Conservation (phyloP, 306 rosid genomes). For the Adenanthera pavonina region DNA sequence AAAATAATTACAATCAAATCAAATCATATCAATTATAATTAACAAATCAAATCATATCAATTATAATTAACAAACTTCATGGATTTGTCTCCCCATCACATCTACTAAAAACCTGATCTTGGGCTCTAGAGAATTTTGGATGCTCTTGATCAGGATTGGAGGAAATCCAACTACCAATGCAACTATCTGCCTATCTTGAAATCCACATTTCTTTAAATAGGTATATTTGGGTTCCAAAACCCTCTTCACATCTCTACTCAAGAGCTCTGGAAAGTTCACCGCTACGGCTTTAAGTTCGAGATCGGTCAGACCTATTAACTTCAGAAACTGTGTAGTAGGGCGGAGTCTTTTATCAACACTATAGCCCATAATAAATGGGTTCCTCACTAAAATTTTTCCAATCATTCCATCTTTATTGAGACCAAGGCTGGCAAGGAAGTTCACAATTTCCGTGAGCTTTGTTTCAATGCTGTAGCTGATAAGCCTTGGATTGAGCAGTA, state of each 20-base stretch:
- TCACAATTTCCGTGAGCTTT: conserved; percentile 71
- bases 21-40: no score
- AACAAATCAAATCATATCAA: no score
- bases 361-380: conserved; percentile 88
- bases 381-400: conserved; percentile 74
- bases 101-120: conserved; percentile 74
- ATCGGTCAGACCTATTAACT: conserved; percentile 65
- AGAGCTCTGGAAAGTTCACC: conserved; percentile 70
- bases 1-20: no score
- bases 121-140: conserved; percentile 76
- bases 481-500: conserved; percentile 87
- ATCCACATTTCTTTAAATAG: conserved; percentile 65
- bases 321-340: conserved; percentile 72
- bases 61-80: conserved; percentile 61
- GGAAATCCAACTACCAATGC: conserved; percentile 86
- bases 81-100: conserved; percentile 78
- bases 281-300: conserved; percentile 69
- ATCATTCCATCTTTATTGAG: conserved; percentile 77
- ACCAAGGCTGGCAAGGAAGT: conserved; percentile 74
- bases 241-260: conserved; percentile 83
- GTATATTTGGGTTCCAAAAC: conserved; percentile 67
- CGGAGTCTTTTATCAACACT: conserved; percentile 77
- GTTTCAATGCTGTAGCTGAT: conserved; percentile 86
- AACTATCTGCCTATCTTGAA: conserved; percentile 67
- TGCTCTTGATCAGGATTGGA: conserved; percentile 83